Base-by-base conservation (phyloP, 495 filamentous ascomycete species). In the Parmelia sp. region DNA sequence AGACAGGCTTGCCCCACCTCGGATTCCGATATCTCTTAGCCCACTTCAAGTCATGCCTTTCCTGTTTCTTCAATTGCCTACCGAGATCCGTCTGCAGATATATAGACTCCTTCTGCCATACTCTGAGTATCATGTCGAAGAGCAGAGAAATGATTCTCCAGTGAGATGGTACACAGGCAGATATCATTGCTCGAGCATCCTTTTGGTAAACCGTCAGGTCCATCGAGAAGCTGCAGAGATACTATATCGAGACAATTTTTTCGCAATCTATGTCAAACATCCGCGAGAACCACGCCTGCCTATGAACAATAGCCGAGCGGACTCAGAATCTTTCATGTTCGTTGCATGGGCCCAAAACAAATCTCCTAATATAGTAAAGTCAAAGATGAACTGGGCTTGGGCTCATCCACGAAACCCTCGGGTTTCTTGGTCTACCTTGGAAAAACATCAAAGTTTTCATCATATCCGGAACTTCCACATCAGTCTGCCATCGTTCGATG, bases 291-390 rank as follows among this genome's bases (percentile, higher is more conserved):
- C 65, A 21, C 64, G 61, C 14, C 57, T 67, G 19, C 57, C 65
- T 3, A 64, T 64, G 61, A 60, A 64, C 42, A 61, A 64, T 31
- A 51, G 65, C 15, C 65, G 61, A 39, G 61, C 61, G 39, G 57
- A 64, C 47, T 37, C 36, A 25, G 65, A 68, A 31, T 68, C 66
- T 33, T 65, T 68, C 39, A 61, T 68, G 49, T 61, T 68, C 21
- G 21, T 68, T 36, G 65, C 66, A 5, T 68, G 61, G 61, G 47
- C 36, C 12, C 27, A 19, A n/a, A n/a, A n/a, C n/a, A n/a, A n/a
- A 23, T 53, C 49, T 53, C 27, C 49, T 27, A 10, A 36, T 4
- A 36, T 36, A 10, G 15, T 36, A 10, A 6, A 17, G 14, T 1
- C 27, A 53, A 53, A 7, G 49, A 53, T 29, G 11, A 51, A 65